Evolutionary conservation across 1,284 basidiomycete species (phyloP).

Genomic region (Rhodotorula mucilaginosa): DNA sequence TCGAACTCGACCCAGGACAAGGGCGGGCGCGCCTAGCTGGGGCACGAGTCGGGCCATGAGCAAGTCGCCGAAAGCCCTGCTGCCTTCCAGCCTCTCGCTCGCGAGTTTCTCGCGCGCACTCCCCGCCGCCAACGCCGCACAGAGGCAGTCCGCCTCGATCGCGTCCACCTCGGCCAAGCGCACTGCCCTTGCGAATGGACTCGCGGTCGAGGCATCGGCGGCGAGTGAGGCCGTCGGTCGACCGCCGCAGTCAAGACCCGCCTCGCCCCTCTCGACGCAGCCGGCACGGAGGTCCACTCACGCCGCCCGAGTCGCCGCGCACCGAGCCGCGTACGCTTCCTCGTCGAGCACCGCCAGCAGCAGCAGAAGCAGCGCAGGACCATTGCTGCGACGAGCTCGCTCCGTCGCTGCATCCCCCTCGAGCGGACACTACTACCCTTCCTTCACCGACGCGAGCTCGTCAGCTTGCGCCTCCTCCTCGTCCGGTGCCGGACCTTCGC

Average conservation of each 20-base stretch:
- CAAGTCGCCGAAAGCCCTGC: slow-evolving; percentile 31
- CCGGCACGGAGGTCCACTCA: too few relatives aligned
- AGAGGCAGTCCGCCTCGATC: not conserved
- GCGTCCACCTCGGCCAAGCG: not conserved
- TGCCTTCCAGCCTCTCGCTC: slow-evolving; percentile 34
- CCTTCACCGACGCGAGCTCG: not conserved
- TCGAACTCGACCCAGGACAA: not conserved
- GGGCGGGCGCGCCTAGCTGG: too few relatives aligned
- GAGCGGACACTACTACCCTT: not conserved
- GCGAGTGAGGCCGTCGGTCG: too few relatives aligned
- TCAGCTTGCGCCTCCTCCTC: not conserved
- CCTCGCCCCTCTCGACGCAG: too few relatives aligned
- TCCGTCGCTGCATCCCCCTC: not conserved
- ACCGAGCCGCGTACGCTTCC: not conserved
- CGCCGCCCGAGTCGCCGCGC: too few relatives aligned
- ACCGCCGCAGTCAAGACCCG: too few relatives aligned
- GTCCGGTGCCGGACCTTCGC: slow-evolving; percentile 6
- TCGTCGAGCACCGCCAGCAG: not conserved
- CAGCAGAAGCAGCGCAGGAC: not conserved
- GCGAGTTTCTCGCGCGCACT: slow-evolving; percentile 27
- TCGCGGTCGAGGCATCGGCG: not conserved
- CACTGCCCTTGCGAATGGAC: not conserved
- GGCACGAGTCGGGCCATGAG: not conserved
- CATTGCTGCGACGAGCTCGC: not conserved
- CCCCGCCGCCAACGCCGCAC: not conserved